phyloP scores from a whole-genome alignment of 2,329 filamentous ascomycete species.

The Cytospora piceicola region DNA sequence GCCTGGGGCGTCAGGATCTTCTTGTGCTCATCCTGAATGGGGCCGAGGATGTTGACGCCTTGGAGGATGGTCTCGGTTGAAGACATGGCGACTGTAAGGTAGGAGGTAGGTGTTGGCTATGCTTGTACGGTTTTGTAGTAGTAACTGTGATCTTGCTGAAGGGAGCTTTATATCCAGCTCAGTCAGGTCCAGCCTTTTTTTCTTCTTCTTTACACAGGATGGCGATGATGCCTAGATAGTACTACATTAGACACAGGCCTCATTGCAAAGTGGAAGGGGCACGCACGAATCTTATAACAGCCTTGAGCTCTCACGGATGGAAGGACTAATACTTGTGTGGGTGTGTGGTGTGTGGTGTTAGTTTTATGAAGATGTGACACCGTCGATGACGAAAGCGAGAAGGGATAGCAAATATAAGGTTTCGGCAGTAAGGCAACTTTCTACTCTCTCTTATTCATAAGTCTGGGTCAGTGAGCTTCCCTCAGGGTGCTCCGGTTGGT shows the following conservation, averaged over 20 bases:
- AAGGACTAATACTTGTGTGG: not conserved
- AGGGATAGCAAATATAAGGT: slow-evolving; percentile 4
- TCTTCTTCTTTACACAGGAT: not conserved
- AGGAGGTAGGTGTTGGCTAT: slow-evolving; percentile 14
- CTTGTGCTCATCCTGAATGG: slow-evolving; percentile 75
- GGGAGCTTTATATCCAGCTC: not conserved
- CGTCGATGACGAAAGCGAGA: slow-evolving; percentile 23
- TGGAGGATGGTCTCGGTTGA: slow-evolving; percentile 77
- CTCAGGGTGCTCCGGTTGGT: slow-evolving; percentile 6
- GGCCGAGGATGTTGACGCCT: slow-evolving; percentile 84
- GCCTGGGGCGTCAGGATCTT: slow-evolving; percentile 93
- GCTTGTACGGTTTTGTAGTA: not conserved
- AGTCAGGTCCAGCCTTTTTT: slow-evolving; percentile 18
- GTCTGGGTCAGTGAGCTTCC: not conserved
- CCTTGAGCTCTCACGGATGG: not conserved
- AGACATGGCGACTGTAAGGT: slow-evolving; percentile 57
- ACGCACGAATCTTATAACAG: slow-evolving; percentile 13
- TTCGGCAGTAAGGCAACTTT: slow-evolving; percentile 17
- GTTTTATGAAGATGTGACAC: not conserved
- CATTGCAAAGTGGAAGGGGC: not conserved
- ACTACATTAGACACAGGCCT: not conserved
- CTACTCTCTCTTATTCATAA: not conserved
- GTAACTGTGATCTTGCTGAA: not conserved
- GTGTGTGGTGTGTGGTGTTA: not conserved
- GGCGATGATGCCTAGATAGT: not conserved